Base-by-base conservation (phyloP, 768 basidiomycete genomes). In the Lactifluus subvellereus region DNA sequence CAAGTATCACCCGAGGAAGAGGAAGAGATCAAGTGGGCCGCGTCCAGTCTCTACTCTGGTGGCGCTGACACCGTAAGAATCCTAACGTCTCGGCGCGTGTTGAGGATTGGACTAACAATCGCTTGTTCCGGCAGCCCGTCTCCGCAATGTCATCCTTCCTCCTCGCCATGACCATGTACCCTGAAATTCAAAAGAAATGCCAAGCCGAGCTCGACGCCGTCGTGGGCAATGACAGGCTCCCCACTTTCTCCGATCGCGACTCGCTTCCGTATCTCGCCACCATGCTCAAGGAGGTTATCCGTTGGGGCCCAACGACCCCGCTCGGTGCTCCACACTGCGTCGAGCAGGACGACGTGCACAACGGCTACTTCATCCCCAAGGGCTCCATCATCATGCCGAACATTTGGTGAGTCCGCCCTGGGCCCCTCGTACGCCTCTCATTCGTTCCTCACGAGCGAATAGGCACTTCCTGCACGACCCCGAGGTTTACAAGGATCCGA, bases 331-430 rank as follows among this genome's bases (percentile, higher is more conserved):
- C 77, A 0, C 78, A 79, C 61, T 69, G 72, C 32, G 64, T 71
- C 16, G 72, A 67, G 38, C 67, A 69, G 32, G 77, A 79, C 55
- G 77, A 78, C 51, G 69, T 70, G 0, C 77, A 79, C 60, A 60
- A 75, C 0, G 74, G 72, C 1, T 74, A 73, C 67, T 69, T 72
- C 50, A 75, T 79, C n/a, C 77, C 77, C 4, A 74, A 73, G 50
- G 77, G 74, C 9, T 72, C 76, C 0, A 68, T 75, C 42, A 64
- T 77, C 20, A 66, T 76, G 55, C 62, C 72, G 0, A 78, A 78
- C 55, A 68, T 73, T 54, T 73, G 72, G 77, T 77, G 54, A 16
- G 67, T 37, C 6, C 20, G 2, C 13, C 18, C 50, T 8, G 16
- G 2, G 6, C 9, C 10, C 10, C 6, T 3, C 45, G 35, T 14